Percentiles rank a stretch among this genome's conserved stretches.
Conservation (phyloP, 2,329 filamentous ascomycete genomes). For the Aspergillus persii region DNA sequence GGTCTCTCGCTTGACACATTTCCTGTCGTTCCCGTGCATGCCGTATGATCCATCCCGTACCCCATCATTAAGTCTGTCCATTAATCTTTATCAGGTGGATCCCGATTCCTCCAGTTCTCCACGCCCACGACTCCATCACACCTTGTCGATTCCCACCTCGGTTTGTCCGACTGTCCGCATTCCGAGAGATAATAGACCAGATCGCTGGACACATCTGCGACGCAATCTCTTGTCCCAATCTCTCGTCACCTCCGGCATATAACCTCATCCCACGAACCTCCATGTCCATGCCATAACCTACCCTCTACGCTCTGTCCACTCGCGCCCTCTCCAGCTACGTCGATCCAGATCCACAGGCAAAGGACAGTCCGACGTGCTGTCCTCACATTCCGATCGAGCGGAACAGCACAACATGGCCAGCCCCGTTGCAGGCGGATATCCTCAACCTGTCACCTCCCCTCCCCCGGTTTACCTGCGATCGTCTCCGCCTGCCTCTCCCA, state of each 20-base stretch:
- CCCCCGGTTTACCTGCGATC: slow-evolving; percentile 44
- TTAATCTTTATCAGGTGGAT: slow-evolving; percentile 8
- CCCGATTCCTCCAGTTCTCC: slow-evolving; percentile 4
- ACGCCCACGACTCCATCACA: not conserved
- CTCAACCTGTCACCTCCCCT: slow-evolving; percentile 38
- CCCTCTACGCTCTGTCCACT: not conserved
- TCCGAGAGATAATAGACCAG: not conserved
- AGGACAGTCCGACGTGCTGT: not conserved
- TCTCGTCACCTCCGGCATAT: not conserved
- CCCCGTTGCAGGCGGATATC: slow-evolving; percentile 21
- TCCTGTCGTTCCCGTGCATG: not conserved
- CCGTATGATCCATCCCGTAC: not conserved
- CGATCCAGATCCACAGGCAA: not conserved
- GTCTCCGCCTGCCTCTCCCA: slow-evolving; percentile 31
- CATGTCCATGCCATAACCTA: not conserved
- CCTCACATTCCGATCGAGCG: not conserved
- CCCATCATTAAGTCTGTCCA: not conserved
- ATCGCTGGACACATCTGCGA: not conserved
- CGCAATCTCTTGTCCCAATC: not conserved
- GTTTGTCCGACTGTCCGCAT: not conserved
- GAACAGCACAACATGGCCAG: slow-evolving; percentile 26
- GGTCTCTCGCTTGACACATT: not conserved
- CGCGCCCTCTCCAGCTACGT: not conserved
- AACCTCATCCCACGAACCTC: not conserved
- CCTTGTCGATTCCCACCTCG: not conserved